phyloP scores from a whole-genome alignment of 2,329 filamentous ascomycete species.

The Alternaria hordeiaustralica region DNA sequence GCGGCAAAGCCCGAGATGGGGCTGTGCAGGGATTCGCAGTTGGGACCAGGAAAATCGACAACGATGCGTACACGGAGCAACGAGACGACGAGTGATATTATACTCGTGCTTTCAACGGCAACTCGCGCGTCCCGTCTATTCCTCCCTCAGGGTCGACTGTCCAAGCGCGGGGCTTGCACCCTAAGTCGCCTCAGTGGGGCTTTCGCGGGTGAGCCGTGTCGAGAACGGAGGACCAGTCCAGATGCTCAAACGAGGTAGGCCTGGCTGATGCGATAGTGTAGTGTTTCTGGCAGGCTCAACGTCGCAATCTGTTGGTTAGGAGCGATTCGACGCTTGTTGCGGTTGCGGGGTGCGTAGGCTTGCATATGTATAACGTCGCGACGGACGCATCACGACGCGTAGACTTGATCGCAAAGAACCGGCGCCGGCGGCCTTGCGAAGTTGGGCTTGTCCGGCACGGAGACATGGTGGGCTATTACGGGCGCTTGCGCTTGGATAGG shows the following conservation, averaged over 20 bases:
- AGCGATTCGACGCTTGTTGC: constrained; percentile 30
- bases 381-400: constrained; percentile 35
- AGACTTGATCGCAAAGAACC: constrained; percentile 23
- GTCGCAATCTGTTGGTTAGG: constrained; percentile 35
- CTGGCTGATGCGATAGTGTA: constrained; percentile 23
- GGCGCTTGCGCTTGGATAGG: constrained; percentile 47
- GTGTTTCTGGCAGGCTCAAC: constrained; percentile 17
- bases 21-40: constrained; percentile 39
- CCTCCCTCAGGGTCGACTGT: constrained; percentile 33
- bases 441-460: constrained; percentile 37
- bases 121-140: constrained; percentile 36
- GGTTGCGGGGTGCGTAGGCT: constrained; percentile 34
- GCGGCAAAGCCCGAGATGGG: constrained; percentile 41
- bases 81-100: constrained; percentile 35
- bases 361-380: constrained; percentile 43
- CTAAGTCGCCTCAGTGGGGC: constrained; percentile 41
- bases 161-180: constrained; percentile 39
- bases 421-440: constrained; percentile 32
- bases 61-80: constrained; percentile 32
- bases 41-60: constrained; percentile 29
- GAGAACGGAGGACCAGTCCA: constrained; percentile 28
- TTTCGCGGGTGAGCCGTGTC: constrained; percentile 34
- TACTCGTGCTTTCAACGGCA: constrained; percentile 27
- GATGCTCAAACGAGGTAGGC: constrained; percentile 24
- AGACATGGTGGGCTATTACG: constrained; percentile 38